Evolutionary conservation across 371 early-diverging fungal genomes (phyloP).

Genomic region (Haplosporangium sp.): DNA sequence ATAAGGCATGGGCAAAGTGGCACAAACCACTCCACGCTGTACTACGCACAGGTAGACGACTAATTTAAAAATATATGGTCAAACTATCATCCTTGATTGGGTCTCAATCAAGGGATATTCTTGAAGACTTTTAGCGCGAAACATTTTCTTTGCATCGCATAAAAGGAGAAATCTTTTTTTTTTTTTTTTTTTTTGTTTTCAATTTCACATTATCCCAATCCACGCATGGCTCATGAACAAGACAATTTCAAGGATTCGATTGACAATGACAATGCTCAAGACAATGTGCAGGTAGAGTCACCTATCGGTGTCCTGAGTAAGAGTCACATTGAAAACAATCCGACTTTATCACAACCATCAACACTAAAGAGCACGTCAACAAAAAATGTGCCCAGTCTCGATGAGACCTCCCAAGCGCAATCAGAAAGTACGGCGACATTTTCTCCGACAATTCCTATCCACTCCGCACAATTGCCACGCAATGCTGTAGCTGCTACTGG

Average conservation of each 20-base stretch:
- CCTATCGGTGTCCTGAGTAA: neutral
- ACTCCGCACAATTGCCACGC: slow-evolving; percentile 8
- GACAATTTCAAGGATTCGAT: neutral
- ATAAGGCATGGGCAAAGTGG: neutral
- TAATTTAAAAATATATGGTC: neutral
- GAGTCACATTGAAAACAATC: neutral
- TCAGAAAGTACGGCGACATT: neutral
- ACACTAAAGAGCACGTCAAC: neutral
- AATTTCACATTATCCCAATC: neutral
- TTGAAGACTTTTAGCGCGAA: too few species aligned
- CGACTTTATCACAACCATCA: neutral
- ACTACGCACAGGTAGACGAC: neutral
- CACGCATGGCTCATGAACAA: slow-evolving; percentile 14
- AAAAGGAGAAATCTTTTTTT: neutral
- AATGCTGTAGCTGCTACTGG: slow-evolving; percentile 2
- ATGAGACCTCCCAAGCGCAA: neutral
- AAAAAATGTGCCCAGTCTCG: neutral
- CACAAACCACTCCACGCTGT: slow-evolving; percentile 1
- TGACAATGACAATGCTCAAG: neutral
- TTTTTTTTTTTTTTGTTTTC: slow-evolving; percentile 3
- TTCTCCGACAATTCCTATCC: slow-evolving; percentile 25
- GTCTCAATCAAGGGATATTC: too few species aligned
- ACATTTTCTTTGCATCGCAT: too few species aligned
- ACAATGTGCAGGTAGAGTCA: neutral
- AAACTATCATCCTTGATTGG: neutral